Evolutionary conservation across 441 rosid species (phyloP), one percentile per base, ranked within the genome.

Genomic region (Arabidopsis hybrid): DNA sequence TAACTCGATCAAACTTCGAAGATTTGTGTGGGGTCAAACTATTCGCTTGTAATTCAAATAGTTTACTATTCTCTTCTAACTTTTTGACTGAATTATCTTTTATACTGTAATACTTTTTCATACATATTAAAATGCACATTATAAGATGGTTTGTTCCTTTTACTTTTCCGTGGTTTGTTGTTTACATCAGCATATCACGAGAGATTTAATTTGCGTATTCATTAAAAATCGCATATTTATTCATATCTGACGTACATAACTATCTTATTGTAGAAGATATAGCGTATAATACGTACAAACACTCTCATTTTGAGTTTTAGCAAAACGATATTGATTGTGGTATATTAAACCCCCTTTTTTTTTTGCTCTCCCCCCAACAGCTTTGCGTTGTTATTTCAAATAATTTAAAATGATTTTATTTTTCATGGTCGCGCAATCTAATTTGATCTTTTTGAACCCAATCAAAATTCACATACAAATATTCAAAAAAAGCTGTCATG

Each of bases 161-260:
- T 29, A 21, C 34, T 73, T 77, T 79, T 85, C 89, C 17, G 85
- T 43, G 7, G 85, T 39, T 56, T 55, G 94, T 86, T 89, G 83
- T 55, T 51, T 32, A 32, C 62, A 61, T 71, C 34, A 71, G n/a
- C 60, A 49, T 36, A 69, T n/a, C 21, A 7, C 51, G 29, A 68
- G 43, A 42, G 8, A 21, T 21, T 21, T 21, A 21, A 45, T 39
- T 32, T 59, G 1, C 16, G 8, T 38, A 10, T 35, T 11, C 49
- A 17, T 31, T 5, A 17, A 3, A 3, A 17, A 45, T 31, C 29
- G 3, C 31, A 2, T 5, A 7, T 47, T 12, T 59, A 57, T 34
- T 45, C 47, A 6, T 46, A n/a, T 35, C 21, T 5, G 32, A 31
- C 61, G 16, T 55, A 29, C 7, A 4, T 29, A 29, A 21, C 26